A percentile compares a stretch with the other conserved stretches of the same genome.
phyloP scores from a whole-genome alignment of 2,329 filamentous ascomycete species.

The Lithohypha guttulata region DNA sequence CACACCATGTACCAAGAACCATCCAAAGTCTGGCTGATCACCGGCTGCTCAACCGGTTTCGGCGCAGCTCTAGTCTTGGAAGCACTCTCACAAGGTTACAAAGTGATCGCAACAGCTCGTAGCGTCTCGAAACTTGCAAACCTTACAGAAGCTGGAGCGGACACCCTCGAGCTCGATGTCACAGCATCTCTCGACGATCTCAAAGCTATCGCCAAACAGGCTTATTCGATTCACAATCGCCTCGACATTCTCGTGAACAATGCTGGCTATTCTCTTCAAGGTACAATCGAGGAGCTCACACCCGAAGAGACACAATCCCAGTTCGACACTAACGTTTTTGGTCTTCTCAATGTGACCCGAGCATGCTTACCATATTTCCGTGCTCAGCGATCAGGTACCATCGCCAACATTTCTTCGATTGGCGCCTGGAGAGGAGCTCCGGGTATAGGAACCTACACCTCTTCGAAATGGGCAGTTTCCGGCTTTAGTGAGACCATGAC shows the following conservation, averaged over 20 bases:
- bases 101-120: conserved; percentile 29
- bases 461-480: conserved; percentile 28
- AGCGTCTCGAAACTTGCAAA: conserved; percentile 22
- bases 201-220: conserved; percentile 13
- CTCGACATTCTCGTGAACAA: conserved; percentile 29
- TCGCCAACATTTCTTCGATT: conserved; percentile 30
- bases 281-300: conserved; percentile 24
- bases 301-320: conserved; percentile 22
- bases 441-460: conserved; percentile 27
- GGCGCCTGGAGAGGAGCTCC: conserved; percentile 24
- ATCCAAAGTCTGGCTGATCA: conserved; percentile 27
- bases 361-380: conserved; percentile 30
- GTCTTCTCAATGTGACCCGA: conserved; percentile 28
- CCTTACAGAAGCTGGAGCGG: conserved; percentile 14
- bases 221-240: conserved; percentile 24
- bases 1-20: background rate
- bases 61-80: conserved; percentile 24
- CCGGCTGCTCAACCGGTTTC: conserved; percentile 28
- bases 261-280: conserved; percentile 24
- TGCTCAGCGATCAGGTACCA: conserved; percentile 23
- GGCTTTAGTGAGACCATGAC: conserved; percentile 19
- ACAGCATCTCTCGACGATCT: conserved; percentile 18
- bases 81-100: conserved; percentile 25
- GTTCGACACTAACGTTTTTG: conserved; percentile 32
- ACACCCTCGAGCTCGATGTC: conserved; percentile 20